Evolutionary conservation across 2,329 filamentous ascomycete species (phyloP).

Genomic region (Talaromyces sp.): DNA sequence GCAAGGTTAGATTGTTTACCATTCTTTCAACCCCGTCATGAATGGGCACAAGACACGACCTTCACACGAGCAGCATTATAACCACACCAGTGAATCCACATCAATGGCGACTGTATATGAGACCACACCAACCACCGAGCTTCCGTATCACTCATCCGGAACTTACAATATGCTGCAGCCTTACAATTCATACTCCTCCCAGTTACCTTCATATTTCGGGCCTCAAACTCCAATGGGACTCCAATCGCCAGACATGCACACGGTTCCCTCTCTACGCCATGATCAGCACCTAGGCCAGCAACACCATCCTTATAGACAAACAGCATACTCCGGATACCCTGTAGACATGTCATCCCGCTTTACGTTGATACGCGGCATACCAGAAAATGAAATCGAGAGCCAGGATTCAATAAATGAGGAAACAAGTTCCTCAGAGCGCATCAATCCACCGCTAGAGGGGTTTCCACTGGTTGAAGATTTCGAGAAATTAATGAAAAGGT

Average conservation of each 20-base stretch:
- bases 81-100: conserved; percentile 9
- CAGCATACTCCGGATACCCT: conserved; percentile 1
- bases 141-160: conserved; percentile 28
- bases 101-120: conserved; percentile 32
- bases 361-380: conserved; percentile 32
- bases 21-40: conserved; percentile 28
- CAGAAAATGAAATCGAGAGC: conserved; percentile 42
- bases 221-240: conserved; percentile 19
- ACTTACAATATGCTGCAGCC: conserved; percentile 32
- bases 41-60: conserved; percentile 40
- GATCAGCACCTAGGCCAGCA: conserved; percentile 9
- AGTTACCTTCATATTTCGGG: conserved; percentile 33
- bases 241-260: conserved; percentile 10
- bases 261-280: conserved; percentile 9
- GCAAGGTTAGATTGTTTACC: neutral
- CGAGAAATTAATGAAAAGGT: conserved; percentile 47
- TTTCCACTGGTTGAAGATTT: conserved; percentile 48
- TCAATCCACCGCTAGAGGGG: conserved; percentile 42
- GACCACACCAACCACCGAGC: conserved; percentile 32
- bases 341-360: conserved; percentile 3
- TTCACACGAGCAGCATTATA: conserved; percentile 30
- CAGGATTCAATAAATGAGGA: conserved; percentile 45
- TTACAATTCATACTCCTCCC: conserved; percentile 33
- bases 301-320: conserved; percentile 8
- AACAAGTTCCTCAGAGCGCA: conserved; percentile 44